These are phyloP conservation scores for Glarea lozoyensis DNA, from an alignment of 495 filamentous ascomycete genomes.

Conservation along the genomic window DNA sequence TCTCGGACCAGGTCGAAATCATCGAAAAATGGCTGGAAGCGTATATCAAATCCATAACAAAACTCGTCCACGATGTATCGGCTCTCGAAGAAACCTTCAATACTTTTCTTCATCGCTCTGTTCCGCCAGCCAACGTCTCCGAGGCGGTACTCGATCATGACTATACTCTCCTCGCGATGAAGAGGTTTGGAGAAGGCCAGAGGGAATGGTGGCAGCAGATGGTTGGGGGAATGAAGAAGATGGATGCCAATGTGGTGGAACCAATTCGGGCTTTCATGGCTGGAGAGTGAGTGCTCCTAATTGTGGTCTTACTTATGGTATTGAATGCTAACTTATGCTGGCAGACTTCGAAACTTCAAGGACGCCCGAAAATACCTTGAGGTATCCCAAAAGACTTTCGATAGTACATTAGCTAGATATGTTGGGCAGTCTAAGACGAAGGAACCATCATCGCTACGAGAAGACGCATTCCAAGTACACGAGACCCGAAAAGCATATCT, in stretches of 20 bases:
- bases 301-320: not conserved
- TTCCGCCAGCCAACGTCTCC: conserved; percentile 61
- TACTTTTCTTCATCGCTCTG: conserved; percentile 60
- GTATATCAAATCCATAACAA: conserved; percentile 70
- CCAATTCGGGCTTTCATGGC: conserved; percentile 70
- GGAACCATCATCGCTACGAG: conserved; percentile 79
- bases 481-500: conserved; percentile 88
- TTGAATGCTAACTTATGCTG: conserved; percentile 5
- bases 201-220: conserved; percentile 78
- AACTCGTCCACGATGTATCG: conserved; percentile 64
- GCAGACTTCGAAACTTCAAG: conserved; percentile 40
- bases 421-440: conserved; percentile 82
- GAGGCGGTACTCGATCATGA: conserved; percentile 88
- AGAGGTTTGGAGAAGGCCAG: conserved; percentile 72
- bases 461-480: conserved; percentile 94
- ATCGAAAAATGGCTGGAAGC: conserved; percentile 91
- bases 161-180: conserved; percentile 82
- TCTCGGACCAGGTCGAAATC: conserved; percentile 82
- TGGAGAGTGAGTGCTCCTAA: conserved; percentile 48
- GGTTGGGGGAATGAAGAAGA: conserved; percentile 59
- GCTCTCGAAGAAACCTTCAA: conserved; percentile 62
- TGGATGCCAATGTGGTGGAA: conserved; percentile 68
- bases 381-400: conserved; percentile 72
- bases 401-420: conserved; percentile 71
- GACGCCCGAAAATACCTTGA: conserved; percentile 70